A percentile compares a stretch with the other conserved stretches of the same genome.
Evolutionary conservation across 306 rosid species (phyloP).

Genomic region (Pyrus betulifolia): DNA sequence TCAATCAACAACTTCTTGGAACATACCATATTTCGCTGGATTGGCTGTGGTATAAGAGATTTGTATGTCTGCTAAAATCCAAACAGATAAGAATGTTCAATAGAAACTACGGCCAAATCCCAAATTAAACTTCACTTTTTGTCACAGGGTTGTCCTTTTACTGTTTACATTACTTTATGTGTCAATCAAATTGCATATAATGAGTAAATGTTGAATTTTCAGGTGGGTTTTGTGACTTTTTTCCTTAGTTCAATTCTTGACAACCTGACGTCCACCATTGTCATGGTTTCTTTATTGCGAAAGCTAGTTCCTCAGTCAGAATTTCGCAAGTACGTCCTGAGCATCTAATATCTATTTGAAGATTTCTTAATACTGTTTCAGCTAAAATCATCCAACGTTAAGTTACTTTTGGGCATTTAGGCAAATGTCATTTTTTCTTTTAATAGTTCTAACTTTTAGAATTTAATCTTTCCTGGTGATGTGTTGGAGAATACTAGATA

Average conservation of each 20-base stretch:
- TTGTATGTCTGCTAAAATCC: background rate
- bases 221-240: slow-evolving; percentile 85
- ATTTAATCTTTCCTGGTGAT: background rate
- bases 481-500: background rate
- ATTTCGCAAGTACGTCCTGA: slow-evolving; percentile 62
- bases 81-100: background rate
- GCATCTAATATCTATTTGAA: background rate
- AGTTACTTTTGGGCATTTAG: background rate
- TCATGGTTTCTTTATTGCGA: slow-evolving; percentile 88
- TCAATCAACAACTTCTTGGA: slow-evolving; percentile 2
- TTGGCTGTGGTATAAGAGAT: background rate
- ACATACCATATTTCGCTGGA: background rate
- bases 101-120: background rate
- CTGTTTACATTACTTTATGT: background rate
- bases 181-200: slow-evolving; percentile 3
- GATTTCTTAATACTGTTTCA: background rate
- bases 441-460: background rate
- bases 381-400: background rate
- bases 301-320: slow-evolving; percentile 90
- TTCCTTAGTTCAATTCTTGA: slow-evolving; percentile 83
- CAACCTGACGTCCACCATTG: slow-evolving; percentile 91
- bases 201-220: slow-evolving; percentile 25
- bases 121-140: background rate
- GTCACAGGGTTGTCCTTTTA: background rate
- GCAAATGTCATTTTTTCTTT: background rate